Base-by-base conservation (phyloP, 2,329 filamentous ascomycete genomes). In the Tolypocladium ovalisporum region DNA sequence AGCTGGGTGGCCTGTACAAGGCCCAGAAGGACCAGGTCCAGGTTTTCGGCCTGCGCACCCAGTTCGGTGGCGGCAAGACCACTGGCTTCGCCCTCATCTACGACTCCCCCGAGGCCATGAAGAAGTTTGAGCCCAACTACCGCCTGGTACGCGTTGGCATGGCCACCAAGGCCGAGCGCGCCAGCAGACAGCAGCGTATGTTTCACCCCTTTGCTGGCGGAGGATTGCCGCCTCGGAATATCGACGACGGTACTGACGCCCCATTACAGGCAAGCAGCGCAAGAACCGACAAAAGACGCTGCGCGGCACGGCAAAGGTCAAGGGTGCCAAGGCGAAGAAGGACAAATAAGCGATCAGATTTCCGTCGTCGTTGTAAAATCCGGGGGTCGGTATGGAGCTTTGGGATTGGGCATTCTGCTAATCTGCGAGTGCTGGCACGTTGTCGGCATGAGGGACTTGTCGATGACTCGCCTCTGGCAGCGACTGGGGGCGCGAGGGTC, bases 281-380 rank as follows among this genome's bases (percentile, higher is more conserved):
- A 99, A 99, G 90, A 99, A 99, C 90, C 87, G 93, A 79, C 86
- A 89, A 81, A 97, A 99, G 91, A 94, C 93, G 76, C 88, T 97
- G 78, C 89, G 94, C 70, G 94, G 94, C 76, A 96, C 90, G 71
- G 93, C 91, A 73, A 99, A 99, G 90, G 86, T 87, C 84, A 97
- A 97, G 90, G 91, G 91, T 77, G 87, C 87, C 75, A 86, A 87
- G 82, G 85, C 88, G 79, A 94, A 95, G 86, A 96, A 97, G 88
- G 90, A 90, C 80, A 86, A 89, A 84, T 90, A 90, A 81, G 79
- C 76, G 75, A 67, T 67, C 42, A 49, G 52, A 49, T 36, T 54
- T 70, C 55, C 54, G 55, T 52, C 57, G 68, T 64, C 62, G 62
- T 65, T 70, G 67, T 69, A 67, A 66, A 68, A 64, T 65, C 62